A percentile compares a stretch with the other conserved stretches of the same genome.
Conservation (phyloP, 1,139 yeast species). For the Candida buenavistaensis region DNA sequence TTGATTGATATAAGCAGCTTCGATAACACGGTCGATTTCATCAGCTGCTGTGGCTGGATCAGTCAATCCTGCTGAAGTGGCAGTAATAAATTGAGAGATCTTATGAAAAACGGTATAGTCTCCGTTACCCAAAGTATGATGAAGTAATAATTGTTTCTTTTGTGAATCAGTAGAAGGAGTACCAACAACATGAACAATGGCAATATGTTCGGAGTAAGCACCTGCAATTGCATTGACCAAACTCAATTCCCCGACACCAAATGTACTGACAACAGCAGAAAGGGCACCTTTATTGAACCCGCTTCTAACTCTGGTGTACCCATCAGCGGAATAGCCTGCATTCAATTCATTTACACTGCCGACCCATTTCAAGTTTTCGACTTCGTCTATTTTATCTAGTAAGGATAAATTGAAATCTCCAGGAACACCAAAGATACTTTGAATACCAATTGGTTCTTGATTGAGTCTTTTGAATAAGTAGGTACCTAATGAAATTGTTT, state of each 20-base stretch:
- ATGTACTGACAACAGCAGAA: slow-evolving; percentile 40
- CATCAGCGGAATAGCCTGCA: slow-evolving; percentile 47
- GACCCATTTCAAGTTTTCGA: slow-evolving; percentile 35
- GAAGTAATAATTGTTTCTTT: slow-evolving; percentile 39
- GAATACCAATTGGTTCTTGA: slow-evolving; percentile 41
- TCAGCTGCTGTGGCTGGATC: slow-evolving; percentile 68
- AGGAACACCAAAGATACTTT: slow-evolving; percentile 44
- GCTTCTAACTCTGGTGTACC: slow-evolving; percentile 42
- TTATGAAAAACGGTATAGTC: slow-evolving; percentile 48
- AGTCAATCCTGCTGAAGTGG: slow-evolving; percentile 62
- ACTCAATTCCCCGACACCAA: slow-evolving; percentile 49
- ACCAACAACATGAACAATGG: slow-evolving; percentile 41
- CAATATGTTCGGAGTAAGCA: slow-evolving; percentile 44
- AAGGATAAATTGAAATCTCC: slow-evolving; percentile 42
- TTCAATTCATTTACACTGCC: slow-evolving; percentile 46
- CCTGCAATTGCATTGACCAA: slow-evolving; percentile 45
- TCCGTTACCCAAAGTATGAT: slow-evolving; percentile 49
- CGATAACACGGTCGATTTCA: slow-evolving; percentile 72
- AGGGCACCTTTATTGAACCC: slow-evolving; percentile 28
- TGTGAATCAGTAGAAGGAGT: slow-evolving; percentile 40
- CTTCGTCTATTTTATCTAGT: slow-evolving; percentile 40
- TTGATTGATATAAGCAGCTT: slow-evolving; percentile 69
- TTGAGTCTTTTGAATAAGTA: slow-evolving; percentile 45
- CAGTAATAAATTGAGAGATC: slow-evolving; percentile 63
- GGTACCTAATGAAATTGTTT: slow-evolving; percentile 43